Evolutionary conservation across 305 asterid genomes (phyloP).

Genomic region (Fraxinus platypoda): DNA sequence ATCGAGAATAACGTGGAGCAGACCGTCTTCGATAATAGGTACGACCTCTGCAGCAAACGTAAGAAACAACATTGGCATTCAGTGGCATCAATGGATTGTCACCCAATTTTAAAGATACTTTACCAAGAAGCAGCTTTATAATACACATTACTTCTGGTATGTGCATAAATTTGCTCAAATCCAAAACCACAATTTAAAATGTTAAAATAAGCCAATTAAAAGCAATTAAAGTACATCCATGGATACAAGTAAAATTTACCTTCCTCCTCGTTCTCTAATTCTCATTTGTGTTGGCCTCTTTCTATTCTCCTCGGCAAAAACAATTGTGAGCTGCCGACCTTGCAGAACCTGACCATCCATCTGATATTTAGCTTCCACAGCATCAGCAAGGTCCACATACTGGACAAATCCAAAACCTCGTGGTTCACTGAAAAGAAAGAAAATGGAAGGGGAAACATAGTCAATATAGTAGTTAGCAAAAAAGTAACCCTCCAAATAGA

Average conservation of each 20-base stretch:
- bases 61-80: background rate
- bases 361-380: constrained; percentile 89
- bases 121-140: background rate
- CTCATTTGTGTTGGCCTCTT: constrained; percentile 93
- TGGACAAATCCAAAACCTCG: constrained; percentile 97
- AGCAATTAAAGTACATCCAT: background rate
- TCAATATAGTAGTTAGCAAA: constrained; percentile 11
- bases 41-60: constrained; percentile 42
- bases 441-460: background rate
- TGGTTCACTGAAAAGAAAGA: constrained; percentile 54
- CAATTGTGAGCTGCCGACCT: constrained; percentile 93
- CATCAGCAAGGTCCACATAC: constrained; percentile 87
- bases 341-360: constrained; percentile 83
- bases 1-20: constrained; percentile 72
- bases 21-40: constrained; percentile 72
- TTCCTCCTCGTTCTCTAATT: constrained; percentile 62
- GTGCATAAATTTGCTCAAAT: background rate
- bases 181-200: background rate
- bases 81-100: background rate
- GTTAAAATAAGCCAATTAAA: background rate
- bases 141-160: background rate
- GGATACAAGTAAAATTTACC: constrained; percentile 25
- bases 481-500: too few species aligned
- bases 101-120: background rate
- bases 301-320: constrained; percentile 93